Percentiles rank a stretch among this genome's conserved stretches.
These are phyloP conservation scores for Viola odorata DNA, from an alignment of 345 rosid genomes.

Conservation along the genomic window DNA sequence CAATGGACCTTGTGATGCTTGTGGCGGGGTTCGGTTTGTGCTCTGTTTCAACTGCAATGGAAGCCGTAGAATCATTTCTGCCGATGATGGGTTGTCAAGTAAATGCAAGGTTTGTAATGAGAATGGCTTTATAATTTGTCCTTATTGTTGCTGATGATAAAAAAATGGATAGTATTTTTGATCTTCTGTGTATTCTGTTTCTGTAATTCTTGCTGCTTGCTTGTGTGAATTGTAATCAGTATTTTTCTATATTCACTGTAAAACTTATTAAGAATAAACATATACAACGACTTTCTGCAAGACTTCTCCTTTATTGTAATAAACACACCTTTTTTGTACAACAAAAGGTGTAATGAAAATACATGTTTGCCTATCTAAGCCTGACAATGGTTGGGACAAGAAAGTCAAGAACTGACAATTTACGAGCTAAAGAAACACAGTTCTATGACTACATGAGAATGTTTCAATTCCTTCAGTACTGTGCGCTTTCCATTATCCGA, in stretches of 20 bases:
- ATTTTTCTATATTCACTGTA: slow-evolving; percentile 7
- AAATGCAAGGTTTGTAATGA: slow-evolving; percentile 24
- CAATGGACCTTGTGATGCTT: slow-evolving; percentile 16
- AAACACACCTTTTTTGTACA: neutral
- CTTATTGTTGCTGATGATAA: slow-evolving; percentile 19
- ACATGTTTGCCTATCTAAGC: no score
- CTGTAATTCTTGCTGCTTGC: neutral
- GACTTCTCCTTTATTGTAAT: neutral
- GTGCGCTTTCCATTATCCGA: no score
- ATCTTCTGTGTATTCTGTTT: neutral
- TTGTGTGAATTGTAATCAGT: slow-evolving; percentile 3
- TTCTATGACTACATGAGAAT: no score
- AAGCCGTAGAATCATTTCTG: slow-evolving; percentile 14
- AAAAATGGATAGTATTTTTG: neutral
- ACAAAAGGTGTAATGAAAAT: neutral
- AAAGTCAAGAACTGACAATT: no score
- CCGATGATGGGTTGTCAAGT: slow-evolving; percentile 15
- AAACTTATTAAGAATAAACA: neutral
- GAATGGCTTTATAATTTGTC: slow-evolving; percentile 26
- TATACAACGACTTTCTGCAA: neutral
- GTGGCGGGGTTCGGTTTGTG: slow-evolving; percentile 25
- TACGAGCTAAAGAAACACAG: no score
- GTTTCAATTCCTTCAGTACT: no score
- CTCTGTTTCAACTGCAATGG: slow-evolving; percentile 28
- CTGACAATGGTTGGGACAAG: no score